Conservation (phyloP, 495 filamentous ascomycete genomes). For the Neurospora intermedia region DNA sequence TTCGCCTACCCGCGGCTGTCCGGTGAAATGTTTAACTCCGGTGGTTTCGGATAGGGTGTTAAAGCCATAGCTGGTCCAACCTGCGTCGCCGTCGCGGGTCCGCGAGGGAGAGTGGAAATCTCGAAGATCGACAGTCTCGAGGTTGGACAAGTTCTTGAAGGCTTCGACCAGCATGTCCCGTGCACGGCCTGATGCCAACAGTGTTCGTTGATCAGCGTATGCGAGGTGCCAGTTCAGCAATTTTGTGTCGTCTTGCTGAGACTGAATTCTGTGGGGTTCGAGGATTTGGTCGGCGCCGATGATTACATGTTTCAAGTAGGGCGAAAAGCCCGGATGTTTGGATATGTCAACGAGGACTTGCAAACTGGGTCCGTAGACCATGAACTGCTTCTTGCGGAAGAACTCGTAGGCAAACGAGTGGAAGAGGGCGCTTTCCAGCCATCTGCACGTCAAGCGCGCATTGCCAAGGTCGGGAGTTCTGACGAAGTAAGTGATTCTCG, state of each 20-base stretch:
- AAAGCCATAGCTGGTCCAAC: conserved; percentile 28
- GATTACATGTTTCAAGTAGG: conserved; percentile 35
- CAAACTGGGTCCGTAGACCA: conserved; percentile 37
- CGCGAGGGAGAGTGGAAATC: conserved; percentile 31
- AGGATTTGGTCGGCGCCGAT: conserved; percentile 28
- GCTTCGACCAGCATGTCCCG: conserved; percentile 40
- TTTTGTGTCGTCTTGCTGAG: neutral
- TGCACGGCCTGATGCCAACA: conserved; percentile 30
- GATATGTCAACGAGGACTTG: conserved; percentile 42
- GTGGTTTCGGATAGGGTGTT: conserved; percentile 13
- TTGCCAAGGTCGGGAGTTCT: conserved; percentile 34
- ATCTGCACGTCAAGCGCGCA: conserved; percentile 35
- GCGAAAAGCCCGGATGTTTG: conserved; percentile 31
- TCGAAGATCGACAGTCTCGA: conserved; percentile 38
- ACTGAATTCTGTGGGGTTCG: neutral
- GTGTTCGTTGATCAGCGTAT: conserved; percentile 14
- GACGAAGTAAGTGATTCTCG: conserved; percentile 31
- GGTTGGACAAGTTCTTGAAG: conserved; percentile 35
- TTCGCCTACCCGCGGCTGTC: neutral
- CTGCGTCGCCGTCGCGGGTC: conserved; percentile 18
- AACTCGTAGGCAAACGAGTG: conserved; percentile 40
- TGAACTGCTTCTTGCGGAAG: conserved; percentile 47
- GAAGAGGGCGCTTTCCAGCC: conserved; percentile 32
- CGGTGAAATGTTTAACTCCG: neutral
- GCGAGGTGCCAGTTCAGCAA: neutral